Conservation (phyloP, 805 yeast genomes). For the Pichia nanzhaoensis region DNA sequence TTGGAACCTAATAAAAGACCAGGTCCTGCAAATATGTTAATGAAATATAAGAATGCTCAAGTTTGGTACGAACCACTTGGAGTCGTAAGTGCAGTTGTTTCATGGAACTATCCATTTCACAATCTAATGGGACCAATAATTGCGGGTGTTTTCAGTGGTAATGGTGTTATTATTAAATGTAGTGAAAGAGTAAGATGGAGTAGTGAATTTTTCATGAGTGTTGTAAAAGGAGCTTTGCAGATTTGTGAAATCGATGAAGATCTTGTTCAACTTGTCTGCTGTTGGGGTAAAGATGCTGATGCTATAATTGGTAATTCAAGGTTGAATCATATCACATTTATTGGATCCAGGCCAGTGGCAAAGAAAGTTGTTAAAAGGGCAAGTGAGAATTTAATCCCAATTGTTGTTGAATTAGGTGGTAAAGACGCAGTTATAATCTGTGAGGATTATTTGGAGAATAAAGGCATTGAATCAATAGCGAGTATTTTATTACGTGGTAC, state of each 20-base stretch:
- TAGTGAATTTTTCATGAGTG: conserved; percentile 64
- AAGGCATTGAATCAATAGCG: conserved; percentile 44
- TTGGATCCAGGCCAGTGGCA: conserved; percentile 94
- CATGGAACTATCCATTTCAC: conserved; percentile 98
- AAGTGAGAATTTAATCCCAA: conserved; percentile 81
- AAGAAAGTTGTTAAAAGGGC: conserved; percentile 82
- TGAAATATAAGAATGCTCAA: conserved; percentile 89
- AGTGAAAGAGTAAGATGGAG: conserved; percentile 97
- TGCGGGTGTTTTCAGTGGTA: conserved; percentile 86
- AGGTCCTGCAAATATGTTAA: conserved; percentile 78
- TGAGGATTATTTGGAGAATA: conserved; percentile 61
- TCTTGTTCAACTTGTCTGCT: conserved; percentile 79
- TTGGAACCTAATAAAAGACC: conserved; percentile 69
- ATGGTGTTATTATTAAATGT: conserved; percentile 86
- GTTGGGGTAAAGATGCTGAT: conserved; percentile 83
- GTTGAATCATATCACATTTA: conserved; percentile 83
- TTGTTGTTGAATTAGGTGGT: conserved; percentile 95
- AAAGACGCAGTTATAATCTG: conserved; percentile 86
- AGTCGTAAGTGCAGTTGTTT: conserved; percentile 80
- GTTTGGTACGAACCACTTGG: conserved; percentile 91
- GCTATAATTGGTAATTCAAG: conserved; percentile 78
- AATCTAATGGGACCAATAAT: conserved; percentile 88
- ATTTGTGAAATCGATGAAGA: conserved; percentile 74
- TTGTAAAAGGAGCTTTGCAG: conserved; percentile 65
- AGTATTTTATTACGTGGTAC: conserved; percentile 91